These are phyloP conservation scores for Corchorus capsularis DNA, from an alignment of 345 rosid genomes.

Conservation along the genomic window DNA sequence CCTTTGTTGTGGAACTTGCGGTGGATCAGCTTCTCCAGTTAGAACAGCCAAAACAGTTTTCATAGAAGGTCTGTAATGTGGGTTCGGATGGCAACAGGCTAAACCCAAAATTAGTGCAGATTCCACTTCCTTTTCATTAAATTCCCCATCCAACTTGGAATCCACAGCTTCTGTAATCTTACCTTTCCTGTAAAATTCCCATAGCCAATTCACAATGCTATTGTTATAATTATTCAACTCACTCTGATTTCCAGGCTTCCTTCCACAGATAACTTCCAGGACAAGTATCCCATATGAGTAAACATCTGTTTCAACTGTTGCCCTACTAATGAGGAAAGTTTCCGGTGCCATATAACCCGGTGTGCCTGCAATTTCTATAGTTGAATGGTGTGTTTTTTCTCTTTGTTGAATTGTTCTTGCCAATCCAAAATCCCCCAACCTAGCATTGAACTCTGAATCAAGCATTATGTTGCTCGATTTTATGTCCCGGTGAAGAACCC, in stretches of 20 bases:
- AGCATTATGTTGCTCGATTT: constrained; percentile 83
- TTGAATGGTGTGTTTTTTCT: constrained; percentile 70
- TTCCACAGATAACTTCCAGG: constrained; percentile 64
- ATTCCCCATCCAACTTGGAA: constrained; percentile 40
- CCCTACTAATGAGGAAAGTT: constrained; percentile 59
- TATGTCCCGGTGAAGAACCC: constrained; percentile 70
- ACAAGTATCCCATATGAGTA: constrained; percentile 69
- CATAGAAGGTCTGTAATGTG: constrained; percentile 68
- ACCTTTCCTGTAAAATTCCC: constrained; percentile 57
- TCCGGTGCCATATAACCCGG: constrained; percentile 92
- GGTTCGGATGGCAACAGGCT: constrained; percentile 84
- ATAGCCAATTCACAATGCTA: constrained; percentile 69
- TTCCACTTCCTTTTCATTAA: constrained; percentile 42
- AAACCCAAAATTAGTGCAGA: constrained; percentile 53
- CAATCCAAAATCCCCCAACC: constrained; percentile 77
- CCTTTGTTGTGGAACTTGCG: constrained; percentile 55
- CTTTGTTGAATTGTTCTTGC: constrained; percentile 60
- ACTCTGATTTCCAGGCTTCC: constrained; percentile 42
- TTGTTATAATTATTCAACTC: constrained; percentile 41
- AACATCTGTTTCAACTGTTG: constrained; percentile 64
- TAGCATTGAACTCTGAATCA: constrained; percentile 60
- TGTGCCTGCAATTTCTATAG: constrained; percentile 73
- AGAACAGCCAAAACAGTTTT: constrained; percentile 62
- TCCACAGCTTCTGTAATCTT: constrained; percentile 57
- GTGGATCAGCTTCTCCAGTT: constrained; percentile 54